Base-by-base conservation (phyloP, 371 early-diverging fungal species). In the Neoconidiobolus thromboides region DNA sequence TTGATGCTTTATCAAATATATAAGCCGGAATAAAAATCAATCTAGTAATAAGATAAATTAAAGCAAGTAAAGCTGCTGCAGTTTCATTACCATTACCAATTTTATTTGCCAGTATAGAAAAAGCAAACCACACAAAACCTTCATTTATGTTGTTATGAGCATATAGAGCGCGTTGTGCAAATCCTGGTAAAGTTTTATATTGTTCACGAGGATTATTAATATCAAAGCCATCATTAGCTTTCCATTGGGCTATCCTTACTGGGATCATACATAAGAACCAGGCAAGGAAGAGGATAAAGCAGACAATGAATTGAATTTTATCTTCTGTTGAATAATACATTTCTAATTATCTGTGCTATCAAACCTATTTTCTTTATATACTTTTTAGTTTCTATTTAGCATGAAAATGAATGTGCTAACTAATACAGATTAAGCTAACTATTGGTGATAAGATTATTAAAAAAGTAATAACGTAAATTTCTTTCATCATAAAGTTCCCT, bases 131-230 rank as follows among this genome's bases (percentile, higher is more conserved):
- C 15, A 59, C 48, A 48, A 59, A 59, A 14, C 60, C 48, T 50
- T 59, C 60, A 48, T 50, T 39, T 6, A 42, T 46, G 15, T 59
- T 59, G 50, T 39, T 59, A 42, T 59, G 60, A 40, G 60, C 60
- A 15, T 7, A 9, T n/a, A 48, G 12, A 1, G 60, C 49, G 1
- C 60, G 3, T 2, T 5, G n/a, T 2, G 49, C 60, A 49, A 40
- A 59, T 50, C 60, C 60, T 2, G 44, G 26, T 26, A 26, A 26
- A 26, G 26, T 26, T 26, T 26, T 26, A 26, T 59, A 59, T 41
- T 59, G 60, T 3, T n/a, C 49, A 38, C 60, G 36, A 1, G 60
- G 60, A 26, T 59, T 48, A 7, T 15, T 38, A 14, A 50, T 59
- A 40, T 59, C 37, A 1, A 49, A 2, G 40, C 60, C 60, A 50